Conservation (phyloP, 2,329 filamentous ascomycete genomes). For the Microsporum ferrugineum region DNA sequence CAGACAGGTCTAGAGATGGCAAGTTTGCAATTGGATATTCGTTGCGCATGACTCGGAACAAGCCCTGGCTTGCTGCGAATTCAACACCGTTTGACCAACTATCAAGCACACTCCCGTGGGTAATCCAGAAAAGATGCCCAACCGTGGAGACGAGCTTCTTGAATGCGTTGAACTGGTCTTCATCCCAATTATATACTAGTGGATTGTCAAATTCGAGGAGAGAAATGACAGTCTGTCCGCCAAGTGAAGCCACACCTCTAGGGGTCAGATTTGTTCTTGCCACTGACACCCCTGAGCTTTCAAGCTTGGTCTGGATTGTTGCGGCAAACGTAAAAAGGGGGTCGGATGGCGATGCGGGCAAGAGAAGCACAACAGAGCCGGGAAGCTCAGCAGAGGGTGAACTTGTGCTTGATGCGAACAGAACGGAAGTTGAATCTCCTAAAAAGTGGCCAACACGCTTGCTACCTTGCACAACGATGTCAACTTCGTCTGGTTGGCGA, state of each 20-base stretch:
- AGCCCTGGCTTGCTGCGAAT: conserved; percentile 5
- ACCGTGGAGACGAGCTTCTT: conserved; percentile 15
- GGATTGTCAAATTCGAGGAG: conserved; percentile 22
- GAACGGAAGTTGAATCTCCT: too few species aligned
- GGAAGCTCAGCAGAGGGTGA: too few species aligned
- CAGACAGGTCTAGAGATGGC: conserved; percentile 5
- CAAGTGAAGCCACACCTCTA: neutral
- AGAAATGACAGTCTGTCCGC: conserved; percentile 20
- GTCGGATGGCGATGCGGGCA: too few species aligned
- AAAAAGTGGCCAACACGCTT: too few species aligned
- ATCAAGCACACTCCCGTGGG: neutral
- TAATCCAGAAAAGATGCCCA: conserved; percentile 5
- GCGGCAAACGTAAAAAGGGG: too few species aligned
- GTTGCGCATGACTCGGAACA: neutral
- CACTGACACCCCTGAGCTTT: too few species aligned
- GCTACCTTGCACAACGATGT: too few species aligned
- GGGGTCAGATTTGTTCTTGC: too few species aligned
- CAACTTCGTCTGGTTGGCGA: too few species aligned
- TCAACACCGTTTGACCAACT: conserved; percentile 3
- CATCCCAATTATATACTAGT: conserved; percentile 18
- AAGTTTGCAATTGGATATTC: neutral
- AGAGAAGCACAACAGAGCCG: too few species aligned
- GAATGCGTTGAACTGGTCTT: conserved; percentile 20
- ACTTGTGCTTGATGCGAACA: too few species aligned
- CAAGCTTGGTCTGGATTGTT: too few species aligned